Evolutionary conservation across 345 rosid species (phyloP), one percentile per base, ranked within the genome.

Genomic region (Arabidopsis arenosa): DNA sequence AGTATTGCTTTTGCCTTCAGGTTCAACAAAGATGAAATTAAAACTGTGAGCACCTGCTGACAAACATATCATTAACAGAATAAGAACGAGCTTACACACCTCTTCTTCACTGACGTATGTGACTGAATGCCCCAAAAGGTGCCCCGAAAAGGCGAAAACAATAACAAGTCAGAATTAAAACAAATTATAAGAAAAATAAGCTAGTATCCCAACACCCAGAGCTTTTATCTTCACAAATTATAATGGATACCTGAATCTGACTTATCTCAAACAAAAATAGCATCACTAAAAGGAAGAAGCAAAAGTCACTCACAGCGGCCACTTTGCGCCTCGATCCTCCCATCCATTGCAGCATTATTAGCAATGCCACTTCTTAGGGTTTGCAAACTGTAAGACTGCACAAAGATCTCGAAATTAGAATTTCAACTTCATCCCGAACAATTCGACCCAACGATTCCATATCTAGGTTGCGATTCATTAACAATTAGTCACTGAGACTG

Each of bases 321-420:
- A 91, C 86, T 84, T 91, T 93, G 70, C 89, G 86, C 76, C 97
- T 82, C 45, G 97, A 91, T 72, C 98, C 98, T 75, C 97, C 97
- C 92, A 86, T 91, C 98, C 98, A 93, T 55, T 91, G 94, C 80
- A 93, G 60, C 98, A 91, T 93, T 71, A 35, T 68, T 56, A 70
- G 28, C 37, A 32, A 39, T 6, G 36, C 15, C 32, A 35, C 0
- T 5, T n/a, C 58, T 52, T 64, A 64, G 45, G 40, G 21, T 56
- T 64, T 21, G 0, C 1, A 56, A 55, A 55, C 64, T 52, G 37
- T 49, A 52, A 15, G 18, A 48, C 55, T 66, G 4, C 68, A 58
- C 60, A 72, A 0, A 5, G n/a, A 28, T 58, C 3, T 35, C n/a
- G 23, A 61, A 66, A 66, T 53, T 55, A 61, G 45, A 37, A 35